phyloP scores from a whole-genome alignment of 345 rosid species.

The Syzygium aromaticum region DNA sequence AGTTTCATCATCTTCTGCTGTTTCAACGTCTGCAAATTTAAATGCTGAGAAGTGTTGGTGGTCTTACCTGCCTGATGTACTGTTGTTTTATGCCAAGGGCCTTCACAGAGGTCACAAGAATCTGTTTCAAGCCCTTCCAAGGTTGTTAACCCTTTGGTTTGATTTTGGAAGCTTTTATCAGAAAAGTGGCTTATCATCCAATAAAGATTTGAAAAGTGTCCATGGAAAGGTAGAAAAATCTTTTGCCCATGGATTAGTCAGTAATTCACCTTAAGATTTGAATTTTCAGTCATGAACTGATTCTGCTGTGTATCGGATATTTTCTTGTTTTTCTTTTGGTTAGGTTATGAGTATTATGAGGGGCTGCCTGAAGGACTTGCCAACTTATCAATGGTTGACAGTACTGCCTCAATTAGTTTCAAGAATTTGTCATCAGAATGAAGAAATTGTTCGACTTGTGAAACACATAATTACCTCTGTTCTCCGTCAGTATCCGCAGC shows the following conservation, averaged over 20 bases:
- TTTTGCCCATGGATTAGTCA: not conserved
- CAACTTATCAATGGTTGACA: constrained; percentile 90
- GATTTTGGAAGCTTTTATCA: constrained; percentile 84
- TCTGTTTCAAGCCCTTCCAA: constrained; percentile 98
- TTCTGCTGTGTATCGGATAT: not conserved
- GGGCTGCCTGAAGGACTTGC: constrained; percentile 96
- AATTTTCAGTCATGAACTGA: not conserved
- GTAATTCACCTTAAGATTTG: not conserved
- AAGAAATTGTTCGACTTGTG: constrained; percentile 67
- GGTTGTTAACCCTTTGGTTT: constrained; percentile 93
- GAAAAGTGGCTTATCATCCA: constrained; percentile 39
- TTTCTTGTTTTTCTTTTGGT: constrained; percentile 11
- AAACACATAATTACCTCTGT: constrained; percentile 76
- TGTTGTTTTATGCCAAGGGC: constrained; percentile 85
- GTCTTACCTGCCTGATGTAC: constrained; percentile 64
- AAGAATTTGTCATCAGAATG: constrained; percentile 96
- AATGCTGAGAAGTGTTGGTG: constrained; percentile 70
- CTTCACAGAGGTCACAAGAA: constrained; percentile 89
- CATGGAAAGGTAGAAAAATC: constrained; percentile 52
- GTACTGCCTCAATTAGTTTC: constrained; percentile 95
- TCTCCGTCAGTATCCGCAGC: constrained; percentile 86
- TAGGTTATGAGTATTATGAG: constrained; percentile 83
- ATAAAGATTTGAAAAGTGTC: constrained; percentile 58
- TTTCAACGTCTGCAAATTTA: constrained; percentile 22
- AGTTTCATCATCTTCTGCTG: constrained; percentile 29